Percentiles rank a stretch among this genome's conserved stretches.
Evolutionary conservation across 495 filamentous ascomycete species (phyloP).

Genomic region (Aspergillus egyptiacus): DNA sequence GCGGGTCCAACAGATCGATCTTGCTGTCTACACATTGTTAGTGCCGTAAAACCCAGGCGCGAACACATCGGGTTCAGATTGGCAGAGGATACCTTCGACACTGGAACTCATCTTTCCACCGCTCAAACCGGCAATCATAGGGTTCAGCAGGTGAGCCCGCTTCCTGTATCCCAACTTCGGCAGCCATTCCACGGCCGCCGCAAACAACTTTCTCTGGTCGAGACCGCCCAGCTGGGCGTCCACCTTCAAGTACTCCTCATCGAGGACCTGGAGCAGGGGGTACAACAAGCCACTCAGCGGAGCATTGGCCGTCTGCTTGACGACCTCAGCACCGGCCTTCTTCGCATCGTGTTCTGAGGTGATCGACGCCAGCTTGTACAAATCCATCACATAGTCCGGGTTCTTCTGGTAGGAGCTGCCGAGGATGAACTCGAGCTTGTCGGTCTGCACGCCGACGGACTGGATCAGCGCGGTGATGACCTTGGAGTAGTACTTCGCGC

Average conservation of each 20-base stretch:
- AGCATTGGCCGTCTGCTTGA: slow-evolving; percentile 78
- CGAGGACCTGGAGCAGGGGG: slow-evolving; percentile 70
- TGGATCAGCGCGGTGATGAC: slow-evolving; percentile 60
- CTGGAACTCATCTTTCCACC: slow-evolving; percentile 77
- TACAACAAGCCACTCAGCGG: slow-evolving; percentile 78
- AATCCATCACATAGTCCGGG: slow-evolving; percentile 38
- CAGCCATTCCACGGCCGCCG: slow-evolving; percentile 57
- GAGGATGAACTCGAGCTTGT: slow-evolving; percentile 76
- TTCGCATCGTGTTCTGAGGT: slow-evolving; percentile 53
- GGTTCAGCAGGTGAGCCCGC: slow-evolving; percentile 82
- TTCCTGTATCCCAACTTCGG: slow-evolving; percentile 46
- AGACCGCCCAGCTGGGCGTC: slow-evolving; percentile 64
- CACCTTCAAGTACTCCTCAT: slow-evolving; percentile 83
- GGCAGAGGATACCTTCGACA: slow-evolving; percentile 27
- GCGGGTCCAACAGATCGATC: slow-evolving; percentile 80
- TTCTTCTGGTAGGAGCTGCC: slow-evolving; percentile 73
- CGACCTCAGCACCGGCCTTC: slow-evolving; percentile 85
- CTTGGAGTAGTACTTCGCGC: slow-evolving; percentile 66
- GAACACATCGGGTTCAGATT: not conserved
- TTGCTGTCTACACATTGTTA: slow-evolving; percentile 40
- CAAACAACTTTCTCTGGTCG: slow-evolving; percentile 90
- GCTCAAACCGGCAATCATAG: slow-evolving; percentile 79
- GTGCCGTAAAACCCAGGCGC: not conserved
- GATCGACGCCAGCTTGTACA: slow-evolving; percentile 36
- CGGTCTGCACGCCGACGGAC: slow-evolving; percentile 61